Base-by-base conservation (phyloP, 768 basidiomycete species). In the Boletus rubroflammeus region DNA sequence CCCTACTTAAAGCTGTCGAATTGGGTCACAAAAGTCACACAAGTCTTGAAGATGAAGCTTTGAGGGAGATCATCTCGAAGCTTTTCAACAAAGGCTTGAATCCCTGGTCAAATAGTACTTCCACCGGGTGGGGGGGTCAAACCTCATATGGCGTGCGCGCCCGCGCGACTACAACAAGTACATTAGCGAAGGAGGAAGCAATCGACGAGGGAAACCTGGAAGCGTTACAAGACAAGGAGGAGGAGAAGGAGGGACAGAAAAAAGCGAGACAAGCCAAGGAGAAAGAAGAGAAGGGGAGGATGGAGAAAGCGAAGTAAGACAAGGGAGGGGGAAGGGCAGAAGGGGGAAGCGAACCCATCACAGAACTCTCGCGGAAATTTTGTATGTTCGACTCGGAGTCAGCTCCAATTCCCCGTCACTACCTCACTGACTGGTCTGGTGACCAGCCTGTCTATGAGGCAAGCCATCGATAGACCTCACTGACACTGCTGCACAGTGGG, bases 1-100 rank as follows among this genome's bases (percentile, higher is more conserved):
- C 62, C 1, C 70, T 55, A 36, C 76, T 75, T 26, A 71, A 78
- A 21, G 69, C 77, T 2, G 54, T 54, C 21, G 54, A 66, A 34
- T 42, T 62, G 29, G 67, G 73, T 0, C 61, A 60, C 21, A 55
- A 65, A 19, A 71, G 64, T n/a, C 73, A 74, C 0, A 73, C 69
- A 0, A 67, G 68, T 17, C 56, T 74, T 13, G 71, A 59, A 10
- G 68, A 70, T 15, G 66, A 59, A 3, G 60, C 58, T 0, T 40
- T 76, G 60, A 62, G 62, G 19, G 58, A 62, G 19, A 72, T 76
- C 32, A 60, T 77, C 43, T 62, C 59, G 26, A 66, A 64, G 35
- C 61, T 67, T 47, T 70, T 77, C 64, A 65, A 63, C 48, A 28
- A 7, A 21, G 50, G 57, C 55, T 64, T 69, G 60, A 36, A n/a